These are phyloP conservation scores for Niveomyces coronatus DNA, from an alignment of 2,329 filamentous ascomycete species.

Conservation along the genomic window DNA sequence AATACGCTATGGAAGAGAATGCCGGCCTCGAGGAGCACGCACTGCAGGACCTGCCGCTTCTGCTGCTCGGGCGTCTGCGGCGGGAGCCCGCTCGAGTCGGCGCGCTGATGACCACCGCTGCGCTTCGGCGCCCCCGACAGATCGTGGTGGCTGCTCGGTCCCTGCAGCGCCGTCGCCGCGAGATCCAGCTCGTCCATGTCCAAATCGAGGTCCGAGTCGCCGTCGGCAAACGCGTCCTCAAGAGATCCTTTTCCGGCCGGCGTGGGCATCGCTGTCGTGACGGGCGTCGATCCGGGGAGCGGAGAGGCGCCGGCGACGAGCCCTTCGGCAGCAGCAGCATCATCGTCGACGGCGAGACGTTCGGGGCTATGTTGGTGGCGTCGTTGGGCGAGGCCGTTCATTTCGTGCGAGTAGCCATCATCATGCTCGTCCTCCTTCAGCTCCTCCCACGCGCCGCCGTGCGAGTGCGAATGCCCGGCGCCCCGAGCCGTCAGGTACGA, in stretches of 20 bases:
- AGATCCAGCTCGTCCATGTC: constrained; percentile 52
- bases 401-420: constrained; percentile 19
- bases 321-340: constrained; percentile 41
- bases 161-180: constrained; percentile 15
- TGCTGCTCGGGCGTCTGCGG: constrained; percentile 42
- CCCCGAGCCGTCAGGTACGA: constrained; percentile 74
- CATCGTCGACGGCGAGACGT: constrained; percentile 42
- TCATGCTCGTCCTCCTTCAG: constrained; percentile 30
- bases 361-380: constrained; percentile 34
- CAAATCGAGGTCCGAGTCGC: constrained; percentile 47
- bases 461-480: constrained; percentile 50
- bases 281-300: constrained; percentile 43
- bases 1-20: constrained; percentile 81
- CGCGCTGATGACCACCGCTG: constrained; percentile 4
- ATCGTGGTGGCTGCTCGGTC: constrained; percentile 21
- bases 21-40: constrained; percentile 68
- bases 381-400: constrained; percentile 26
- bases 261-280: no score
- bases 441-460: constrained; percentile 38
- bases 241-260: constrained; percentile 18
- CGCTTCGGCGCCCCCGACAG: constrained; percentile 25
- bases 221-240: constrained; percentile 27
- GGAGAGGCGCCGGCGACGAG: constrained; percentile 50
- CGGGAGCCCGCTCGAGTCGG: constrained; percentile 18
- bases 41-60: constrained; percentile 62